Evolutionary conservation across 768 basidiomycete genomes (phyloP), one percentile per base, ranked within the genome.

Genomic region (Trametes meyenii): DNA sequence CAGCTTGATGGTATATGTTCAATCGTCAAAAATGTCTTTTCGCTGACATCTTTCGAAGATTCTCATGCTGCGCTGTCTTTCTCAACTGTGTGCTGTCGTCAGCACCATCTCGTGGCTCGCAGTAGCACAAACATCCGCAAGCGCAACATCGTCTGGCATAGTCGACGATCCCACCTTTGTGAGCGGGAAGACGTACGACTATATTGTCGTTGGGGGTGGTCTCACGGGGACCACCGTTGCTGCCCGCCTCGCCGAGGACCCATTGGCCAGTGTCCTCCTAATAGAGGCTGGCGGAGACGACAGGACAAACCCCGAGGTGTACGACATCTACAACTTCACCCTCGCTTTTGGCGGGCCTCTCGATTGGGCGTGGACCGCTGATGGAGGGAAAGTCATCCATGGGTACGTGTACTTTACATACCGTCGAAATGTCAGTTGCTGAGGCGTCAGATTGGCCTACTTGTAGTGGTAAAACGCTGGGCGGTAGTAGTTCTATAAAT

Each of bases 201-300:
- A 71, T 58, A 67, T 74, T 50, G 66, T 74, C 58, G 70, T 73
- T 13, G 84, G 84, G 7, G 81, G 76, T 11, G 76, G 76, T 1
- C 66, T 82, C 13, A 75, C 82, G 0, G 84, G 83, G 14, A 75
- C 76, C 12, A 80, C 82, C 4, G 78, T 85, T 39, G 80, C 84
- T 21, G 74, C 75, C 10, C 73, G 83, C 12, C 74, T 84, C 12
- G 70, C 81, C 0, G 82, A 84, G 66, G 74, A 83, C 54, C 64
- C 77, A 3, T 61, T 67, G 0, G 69, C 77, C 40, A 75, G 76
- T 11, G 76, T 85, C 1, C 74, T 84, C 5, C 69, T 84, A 58
- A 74, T 85, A 46, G 84, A 85, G 68, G 83, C 78, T 2, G 84
- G 84, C 1, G 74, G 69, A 6, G 83, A 83, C 63, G 71, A 82